These are phyloP conservation scores for Exophiala mesophila DNA, from an alignment of 2,329 filamentous ascomycete genomes.

Conservation along the genomic window DNA sequence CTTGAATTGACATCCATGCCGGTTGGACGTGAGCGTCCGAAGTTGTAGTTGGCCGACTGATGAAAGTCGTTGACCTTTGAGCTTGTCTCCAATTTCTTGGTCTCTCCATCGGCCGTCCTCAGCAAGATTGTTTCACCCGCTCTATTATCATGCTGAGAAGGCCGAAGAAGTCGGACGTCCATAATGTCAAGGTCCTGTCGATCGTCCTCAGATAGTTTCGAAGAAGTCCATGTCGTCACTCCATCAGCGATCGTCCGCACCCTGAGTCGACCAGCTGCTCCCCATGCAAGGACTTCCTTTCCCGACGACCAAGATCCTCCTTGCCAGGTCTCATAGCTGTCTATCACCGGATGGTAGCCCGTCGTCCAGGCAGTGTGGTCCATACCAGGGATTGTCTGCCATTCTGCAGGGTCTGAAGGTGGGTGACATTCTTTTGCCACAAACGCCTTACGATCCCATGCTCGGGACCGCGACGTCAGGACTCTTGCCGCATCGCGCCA, in stretches of 20 bases:
- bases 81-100: constrained; percentile 31
- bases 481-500: constrained; percentile 51
- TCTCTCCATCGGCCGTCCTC: constrained; percentile 52
- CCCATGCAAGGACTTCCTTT: constrained; percentile 56
- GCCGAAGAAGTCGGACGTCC: constrained; percentile 49
- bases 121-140: constrained; percentile 48
- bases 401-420: constrained; percentile 24
- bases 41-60: constrained; percentile 33
- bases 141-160: constrained; percentile 34
- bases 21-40: constrained; percentile 41
- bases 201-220: constrained; percentile 23
- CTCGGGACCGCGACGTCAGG: constrained; percentile 52
- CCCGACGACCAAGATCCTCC: constrained; percentile 44
- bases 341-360: constrained; percentile 55
- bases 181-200: constrained; percentile 53
- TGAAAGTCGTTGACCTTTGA: constrained; percentile 35
- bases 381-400: neutral
- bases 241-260: constrained; percentile 46
- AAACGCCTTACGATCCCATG: constrained; percentile 54
- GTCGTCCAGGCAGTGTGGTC: constrained; percentile 45
- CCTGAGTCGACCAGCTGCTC: constrained; percentile 54
- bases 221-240: constrained; percentile 26
- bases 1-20: constrained; percentile 45
- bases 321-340: constrained; percentile 53
- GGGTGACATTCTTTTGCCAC: constrained; percentile 50